phyloP scores from a whole-genome alignment of 129 eudicot genomes.

The Lactuca saligna region DNA sequence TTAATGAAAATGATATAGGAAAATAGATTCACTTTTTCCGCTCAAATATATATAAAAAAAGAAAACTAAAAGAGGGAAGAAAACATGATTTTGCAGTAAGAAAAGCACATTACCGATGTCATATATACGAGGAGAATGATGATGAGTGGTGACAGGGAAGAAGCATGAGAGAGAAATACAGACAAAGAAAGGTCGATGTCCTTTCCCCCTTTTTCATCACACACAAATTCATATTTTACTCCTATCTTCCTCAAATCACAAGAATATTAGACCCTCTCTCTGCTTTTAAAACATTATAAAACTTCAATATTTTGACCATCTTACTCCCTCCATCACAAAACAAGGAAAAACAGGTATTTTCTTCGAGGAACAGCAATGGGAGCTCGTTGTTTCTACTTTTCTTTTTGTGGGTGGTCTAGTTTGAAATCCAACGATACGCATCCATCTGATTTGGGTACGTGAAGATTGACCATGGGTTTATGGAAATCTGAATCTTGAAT shows the following conservation, averaged over 20 bases:
- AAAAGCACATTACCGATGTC: conserved; percentile 23
- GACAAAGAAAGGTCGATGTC: conserved; percentile 22
- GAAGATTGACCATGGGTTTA: neutral
- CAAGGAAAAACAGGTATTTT: neutral
- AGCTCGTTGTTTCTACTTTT: conserved; percentile 59
- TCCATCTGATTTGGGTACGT: conserved; percentile 62
- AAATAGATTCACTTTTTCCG: neutral
- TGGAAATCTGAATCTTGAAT: neutral
- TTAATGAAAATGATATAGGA: no score
- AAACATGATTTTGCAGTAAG: conserved; percentile 13
- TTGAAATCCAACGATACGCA: conserved; percentile 46
- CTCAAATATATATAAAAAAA: no score
- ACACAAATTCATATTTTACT: conserved; percentile 16
- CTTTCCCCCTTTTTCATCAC: conserved; percentile 31
- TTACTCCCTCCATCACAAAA: conserved; percentile 18
- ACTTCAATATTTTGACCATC: conserved; percentile 1
- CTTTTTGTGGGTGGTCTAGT: conserved; percentile 53
- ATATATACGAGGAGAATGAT: conserved; percentile 37
- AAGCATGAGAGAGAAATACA: conserved; percentile 26
- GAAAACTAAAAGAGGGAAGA: neutral
- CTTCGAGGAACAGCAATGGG: conserved; percentile 45
- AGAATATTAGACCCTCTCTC: neutral
- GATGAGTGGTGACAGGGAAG: conserved; percentile 27
- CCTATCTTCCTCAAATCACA: conserved; percentile 15
- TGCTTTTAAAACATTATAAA: conserved; percentile 19